Conservation (phyloP, 176 grass and related monocot species). For the Carex littledalei region DNA sequence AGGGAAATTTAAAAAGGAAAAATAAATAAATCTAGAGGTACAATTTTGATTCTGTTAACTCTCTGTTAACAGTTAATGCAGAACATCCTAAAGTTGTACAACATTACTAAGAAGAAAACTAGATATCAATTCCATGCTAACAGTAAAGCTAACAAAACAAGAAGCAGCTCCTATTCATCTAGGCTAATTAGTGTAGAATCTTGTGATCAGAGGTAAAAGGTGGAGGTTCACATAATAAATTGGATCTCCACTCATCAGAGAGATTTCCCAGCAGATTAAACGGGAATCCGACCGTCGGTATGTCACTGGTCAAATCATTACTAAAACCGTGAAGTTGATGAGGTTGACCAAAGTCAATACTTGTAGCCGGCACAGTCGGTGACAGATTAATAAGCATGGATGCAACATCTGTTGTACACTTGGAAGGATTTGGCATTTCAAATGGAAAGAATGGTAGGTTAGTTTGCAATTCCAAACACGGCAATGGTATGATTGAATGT, state of each 20-base stretch:
- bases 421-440: constrained; percentile 20
- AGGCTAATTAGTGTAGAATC: constrained; percentile 35
- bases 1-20: background rate
- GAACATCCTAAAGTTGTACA: background rate
- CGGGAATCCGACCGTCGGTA: constrained; percentile 35
- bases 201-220: constrained; percentile 51
- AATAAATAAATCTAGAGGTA: background rate
- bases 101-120: constrained; percentile 29
- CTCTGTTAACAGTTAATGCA: constrained; percentile 19
- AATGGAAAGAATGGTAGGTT: constrained; percentile 28
- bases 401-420: constrained; percentile 47
- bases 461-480: background rate
- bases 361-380: constrained; percentile 31
- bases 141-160: constrained; percentile 50
- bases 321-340: constrained; percentile 33
- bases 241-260: constrained; percentile 68
- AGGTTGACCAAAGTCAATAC: constrained; percentile 54
- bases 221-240: constrained; percentile 54
- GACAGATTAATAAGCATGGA: constrained; percentile 65
- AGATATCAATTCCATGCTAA: constrained; percentile 38
- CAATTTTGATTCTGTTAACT: constrained; percentile 52
- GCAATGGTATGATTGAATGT: constrained; percentile 16
- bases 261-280: constrained; percentile 43
- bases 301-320: background rate
- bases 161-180: background rate